Base-by-base conservation (phyloP, 2,329 filamentous ascomycete genomes). In the Penicillium nordicum region DNA sequence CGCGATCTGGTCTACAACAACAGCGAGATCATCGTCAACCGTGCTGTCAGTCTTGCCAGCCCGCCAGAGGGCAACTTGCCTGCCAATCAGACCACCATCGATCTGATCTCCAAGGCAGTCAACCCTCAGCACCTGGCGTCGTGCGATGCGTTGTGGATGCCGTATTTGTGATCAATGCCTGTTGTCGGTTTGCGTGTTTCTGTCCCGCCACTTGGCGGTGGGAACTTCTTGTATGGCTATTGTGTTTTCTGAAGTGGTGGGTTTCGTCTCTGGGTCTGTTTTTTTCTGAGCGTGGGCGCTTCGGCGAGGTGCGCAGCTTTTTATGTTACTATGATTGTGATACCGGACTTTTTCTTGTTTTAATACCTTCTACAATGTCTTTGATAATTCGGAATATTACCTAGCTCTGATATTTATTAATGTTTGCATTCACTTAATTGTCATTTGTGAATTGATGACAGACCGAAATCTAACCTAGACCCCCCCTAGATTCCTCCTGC, bases 121-220 rank as follows among this genome's bases (percentile, higher is more conserved):
- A 95, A 96, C 75, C 94, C 94, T 1, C 86, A 90, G 78, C 92
- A 94, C 72, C 74, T 99, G 75, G 88, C 89, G 43, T 84, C 90
- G 74, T 92, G 89, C 69, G 94, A 99, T 80, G 87, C 92, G 57
- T 78, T 99, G 66, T 99, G 94, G 92, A 97, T 97, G 93, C 88
- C 91, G 25, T 99, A 96, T 79, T 78, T 97, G 70, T 97, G 63
- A 69, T 32, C 27, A 5, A 10, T 32, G 27, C 6, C 34, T 27
- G 5, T 49, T 21, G 49, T 25, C 37, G 36, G n/a, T 51, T 57
- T 59, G 53, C 50, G n/a, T 58, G 47, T 56, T 56, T 57, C 57
- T 62, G 59, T 55, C 58, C 58, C 51, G 42, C 48, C 18, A 37
- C 29, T 53, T 40, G 43, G 37, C 37, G 41, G 37, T 54, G 44